phyloP scores from a whole-genome alignment of 2,329 filamentous ascomycete species.

The Sporothrix sp. region DNA sequence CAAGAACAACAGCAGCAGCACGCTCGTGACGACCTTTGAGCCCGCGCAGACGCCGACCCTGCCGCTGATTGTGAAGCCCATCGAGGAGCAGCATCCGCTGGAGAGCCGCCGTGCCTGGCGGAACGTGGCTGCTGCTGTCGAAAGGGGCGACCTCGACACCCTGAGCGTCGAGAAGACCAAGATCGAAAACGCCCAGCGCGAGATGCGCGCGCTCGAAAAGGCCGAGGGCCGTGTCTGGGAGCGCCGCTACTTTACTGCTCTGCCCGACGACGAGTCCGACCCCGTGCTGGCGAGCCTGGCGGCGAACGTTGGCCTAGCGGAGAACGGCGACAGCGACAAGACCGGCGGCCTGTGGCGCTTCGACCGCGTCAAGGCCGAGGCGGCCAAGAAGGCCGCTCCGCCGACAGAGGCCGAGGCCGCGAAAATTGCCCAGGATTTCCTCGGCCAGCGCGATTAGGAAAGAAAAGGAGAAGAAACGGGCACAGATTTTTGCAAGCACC shows the following conservation, averaged over 20 bases:
- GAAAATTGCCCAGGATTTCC: conserved; percentile 24
- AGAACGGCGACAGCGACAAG: conserved; percentile 48
- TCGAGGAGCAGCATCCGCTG: conserved; percentile 74
- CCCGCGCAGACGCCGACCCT: conserved; percentile 50
- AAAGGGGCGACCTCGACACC: conserved; percentile 71
- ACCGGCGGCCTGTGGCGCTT: conserved; percentile 53
- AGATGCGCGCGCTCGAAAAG: conserved; percentile 61
- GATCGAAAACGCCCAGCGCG: conserved; percentile 82
- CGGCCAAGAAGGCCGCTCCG: conserved; percentile 27
- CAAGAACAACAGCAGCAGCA: conserved; percentile 32
- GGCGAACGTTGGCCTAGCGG: conserved; percentile 35
- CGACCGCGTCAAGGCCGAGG: conserved; percentile 35
- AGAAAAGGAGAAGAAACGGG: not conserved
- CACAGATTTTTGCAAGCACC: not conserved
- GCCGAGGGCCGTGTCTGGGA: conserved; percentile 71
- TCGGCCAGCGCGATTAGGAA: conserved; percentile 24
- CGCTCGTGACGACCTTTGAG: conserved; percentile 50
- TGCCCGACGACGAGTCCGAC: conserved; percentile 37
- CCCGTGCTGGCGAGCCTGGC: conserved; percentile 37
- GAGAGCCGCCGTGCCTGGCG: conserved; percentile 84
- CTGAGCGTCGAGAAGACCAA: conserved; percentile 72
- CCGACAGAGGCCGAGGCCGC: conserved; percentile 27
- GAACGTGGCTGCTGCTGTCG: conserved; percentile 73
- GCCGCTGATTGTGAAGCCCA: conserved; percentile 58
- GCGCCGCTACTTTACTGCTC: conserved; percentile 65